These are phyloP conservation scores for Alternaria gansuensis DNA, from an alignment of 2,329 filamentous ascomycete species.

Conservation along the genomic window DNA sequence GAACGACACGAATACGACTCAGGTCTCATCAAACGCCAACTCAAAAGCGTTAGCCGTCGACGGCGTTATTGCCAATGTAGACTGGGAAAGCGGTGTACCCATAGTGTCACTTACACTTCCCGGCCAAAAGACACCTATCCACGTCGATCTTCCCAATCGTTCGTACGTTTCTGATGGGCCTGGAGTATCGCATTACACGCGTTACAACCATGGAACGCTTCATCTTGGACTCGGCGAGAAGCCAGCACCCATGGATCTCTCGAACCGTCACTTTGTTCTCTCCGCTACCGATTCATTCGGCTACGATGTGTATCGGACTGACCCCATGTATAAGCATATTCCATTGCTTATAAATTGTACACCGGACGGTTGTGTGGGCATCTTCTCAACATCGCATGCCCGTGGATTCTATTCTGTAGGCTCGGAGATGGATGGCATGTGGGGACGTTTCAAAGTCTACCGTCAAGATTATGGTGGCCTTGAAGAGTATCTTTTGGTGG, in stretches of 20 bases:
- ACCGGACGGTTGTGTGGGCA: slow-evolving; percentile 69
- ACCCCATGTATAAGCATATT: slow-evolving; percentile 79
- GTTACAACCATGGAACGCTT: slow-evolving; percentile 68
- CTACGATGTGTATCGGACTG: slow-evolving; percentile 74
- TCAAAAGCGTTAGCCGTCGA: slow-evolving; percentile 59
- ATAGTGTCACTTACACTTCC: slow-evolving; percentile 64
- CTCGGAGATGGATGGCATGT: slow-evolving; percentile 77
- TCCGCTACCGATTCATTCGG: slow-evolving; percentile 77
- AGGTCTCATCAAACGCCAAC: slow-evolving; percentile 46
- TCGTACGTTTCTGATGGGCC: slow-evolving; percentile 70
- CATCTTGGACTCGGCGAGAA: slow-evolving; percentile 78
- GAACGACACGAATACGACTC: slow-evolving; percentile 39
- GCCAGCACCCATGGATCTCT: slow-evolving; percentile 75
- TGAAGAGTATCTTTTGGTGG: slow-evolving; percentile 74
- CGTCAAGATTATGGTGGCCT: slow-evolving; percentile 76
- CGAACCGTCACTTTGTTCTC: slow-evolving; percentile 70
- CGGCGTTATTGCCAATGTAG: slow-evolving; percentile 63
- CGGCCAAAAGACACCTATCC: slow-evolving; percentile 62
- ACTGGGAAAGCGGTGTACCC: slow-evolving; percentile 67
- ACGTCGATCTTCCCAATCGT: slow-evolving; percentile 69
- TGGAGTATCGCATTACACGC: slow-evolving; percentile 71
- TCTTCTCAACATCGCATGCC: slow-evolving; percentile 73
- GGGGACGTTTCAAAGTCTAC: slow-evolving; percentile 78
- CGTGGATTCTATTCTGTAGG: slow-evolving; percentile 73
- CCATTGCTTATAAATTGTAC: slow-evolving; percentile 75